A percentile compares a stretch with the other conserved stretches of the same genome.
Evolutionary conservation across 257 asterid genomes (phyloP).

Genomic region (Jasminum sambac): DNA sequence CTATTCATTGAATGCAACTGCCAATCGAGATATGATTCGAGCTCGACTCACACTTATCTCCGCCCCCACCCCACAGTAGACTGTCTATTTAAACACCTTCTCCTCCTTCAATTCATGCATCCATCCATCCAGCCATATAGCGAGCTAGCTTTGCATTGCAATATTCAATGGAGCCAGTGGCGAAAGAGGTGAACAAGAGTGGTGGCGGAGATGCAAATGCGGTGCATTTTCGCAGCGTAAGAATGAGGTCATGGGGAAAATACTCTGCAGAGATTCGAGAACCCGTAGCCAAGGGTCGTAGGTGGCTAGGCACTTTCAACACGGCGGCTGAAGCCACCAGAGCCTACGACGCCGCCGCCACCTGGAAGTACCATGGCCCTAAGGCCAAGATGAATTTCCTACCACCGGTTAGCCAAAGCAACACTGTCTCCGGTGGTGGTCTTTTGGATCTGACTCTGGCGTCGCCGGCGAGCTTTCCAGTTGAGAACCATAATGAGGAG

Average conservation of each 20-base stretch:
- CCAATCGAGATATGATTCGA: too few relatives aligned
- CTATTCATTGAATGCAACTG: too few relatives aligned
- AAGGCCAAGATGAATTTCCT: conserved; percentile 31
- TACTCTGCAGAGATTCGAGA: conserved; percentile 34
- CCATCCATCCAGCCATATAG: too few relatives aligned
- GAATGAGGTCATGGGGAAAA: conserved; percentile 35
- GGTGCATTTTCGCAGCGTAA: conserved; percentile 26
- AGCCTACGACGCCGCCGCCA: conserved; percentile 31
- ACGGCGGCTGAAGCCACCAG: conserved; percentile 32
- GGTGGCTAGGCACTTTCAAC: conserved; percentile 29
- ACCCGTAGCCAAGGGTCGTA: conserved; percentile 24
- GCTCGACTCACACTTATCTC: background rate
- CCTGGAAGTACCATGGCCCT: conserved; percentile 20
- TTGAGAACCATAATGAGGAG: background rate
- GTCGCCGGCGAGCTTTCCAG: background rate
- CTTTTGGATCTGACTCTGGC: conserved; percentile 25
- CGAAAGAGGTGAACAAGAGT: background rate
- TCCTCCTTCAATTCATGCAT: background rate
- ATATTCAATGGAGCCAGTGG: background rate
- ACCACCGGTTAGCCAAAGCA: conserved; percentile 29
- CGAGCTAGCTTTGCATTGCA: too few relatives aligned
- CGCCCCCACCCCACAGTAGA: background rate
- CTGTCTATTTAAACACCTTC: background rate
- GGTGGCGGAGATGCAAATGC: background rate
- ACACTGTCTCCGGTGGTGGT: conserved; percentile 17